These are phyloP conservation scores for Fusarium palustre DNA, from an alignment of 2,329 filamentous ascomycete genomes.

Conservation along the genomic window DNA sequence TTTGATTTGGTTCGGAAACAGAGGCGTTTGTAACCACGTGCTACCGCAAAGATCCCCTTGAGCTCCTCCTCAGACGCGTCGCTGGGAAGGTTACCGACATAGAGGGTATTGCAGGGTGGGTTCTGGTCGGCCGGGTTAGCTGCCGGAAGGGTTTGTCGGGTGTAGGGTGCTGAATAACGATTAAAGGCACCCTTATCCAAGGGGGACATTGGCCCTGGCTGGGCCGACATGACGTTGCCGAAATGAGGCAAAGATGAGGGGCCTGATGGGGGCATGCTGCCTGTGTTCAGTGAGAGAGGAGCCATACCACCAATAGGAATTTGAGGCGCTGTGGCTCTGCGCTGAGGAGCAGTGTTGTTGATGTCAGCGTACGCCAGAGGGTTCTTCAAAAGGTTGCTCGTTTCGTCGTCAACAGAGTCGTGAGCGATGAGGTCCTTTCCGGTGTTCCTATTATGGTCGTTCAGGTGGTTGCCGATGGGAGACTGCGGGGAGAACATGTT, in stretches of 20 bases:
- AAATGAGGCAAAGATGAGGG: conserved; percentile 67
- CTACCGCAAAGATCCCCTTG: conserved; percentile 89
- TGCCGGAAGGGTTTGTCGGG: conserved; percentile 78
- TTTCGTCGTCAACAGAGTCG: conserved; percentile 75
- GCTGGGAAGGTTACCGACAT: conserved; percentile 95
- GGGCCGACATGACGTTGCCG: conserved; percentile 55
- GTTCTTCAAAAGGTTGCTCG: conserved; percentile 76
- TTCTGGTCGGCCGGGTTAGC: conserved; percentile 97
- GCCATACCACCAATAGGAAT: conserved; percentile 76
- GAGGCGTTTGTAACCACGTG: conserved; percentile 95
- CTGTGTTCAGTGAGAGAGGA: conserved; percentile 77
- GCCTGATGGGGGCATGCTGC: conserved; percentile 57
- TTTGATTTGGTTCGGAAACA: conserved; percentile 96
- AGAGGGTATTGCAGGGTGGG: conserved; percentile 96
- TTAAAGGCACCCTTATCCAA: conserved; percentile 8
- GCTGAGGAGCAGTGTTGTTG: conserved; percentile 56
- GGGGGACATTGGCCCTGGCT: conserved; percentile 44
- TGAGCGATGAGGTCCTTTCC: conserved; percentile 80
- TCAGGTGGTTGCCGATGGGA: conserved; percentile 76
- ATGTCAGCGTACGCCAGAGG: conserved; percentile 77
- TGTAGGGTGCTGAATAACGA: conserved; percentile 59
- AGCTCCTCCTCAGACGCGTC: conserved; percentile 96
- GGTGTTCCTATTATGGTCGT: conserved; percentile 68
- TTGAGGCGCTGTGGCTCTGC: conserved; percentile 78
- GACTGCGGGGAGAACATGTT: conserved; percentile 79